A percentile compares a stretch with the other conserved stretches of the same genome.
Conservation (phyloP, 1,284 basidiomycete species). For the Trichosporon faecale region DNA sequence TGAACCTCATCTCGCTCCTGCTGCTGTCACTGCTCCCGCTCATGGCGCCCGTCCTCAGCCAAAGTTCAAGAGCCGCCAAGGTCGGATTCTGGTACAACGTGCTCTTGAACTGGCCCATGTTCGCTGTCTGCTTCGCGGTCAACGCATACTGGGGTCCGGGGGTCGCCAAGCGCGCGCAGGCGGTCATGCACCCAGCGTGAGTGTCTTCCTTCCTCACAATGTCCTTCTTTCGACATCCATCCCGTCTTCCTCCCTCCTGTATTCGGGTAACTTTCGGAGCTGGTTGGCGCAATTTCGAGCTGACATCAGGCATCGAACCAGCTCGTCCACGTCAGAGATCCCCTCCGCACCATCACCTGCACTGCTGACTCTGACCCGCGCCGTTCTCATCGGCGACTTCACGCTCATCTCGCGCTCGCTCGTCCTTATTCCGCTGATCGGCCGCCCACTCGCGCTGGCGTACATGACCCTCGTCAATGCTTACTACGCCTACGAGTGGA, state of each 20-base stretch:
- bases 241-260: no score
- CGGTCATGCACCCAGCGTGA: slow-evolving; percentile 44
- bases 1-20: slow-evolving; percentile 50
- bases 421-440: slow-evolving; percentile 44
- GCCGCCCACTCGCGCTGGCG: slow-evolving; percentile 31
- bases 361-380: slow-evolving; percentile 36
- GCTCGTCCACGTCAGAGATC: slow-evolving; percentile 23
- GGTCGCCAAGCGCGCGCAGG: slow-evolving; percentile 46
- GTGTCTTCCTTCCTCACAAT: slow-evolving; percentile 4
- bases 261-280: no score
- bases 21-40: slow-evolving; percentile 46
- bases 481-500: slow-evolving; percentile 52
- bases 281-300: no score
- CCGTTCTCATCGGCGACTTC: slow-evolving; percentile 50
- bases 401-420: slow-evolving; percentile 45
- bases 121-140: slow-evolving; percentile 49
- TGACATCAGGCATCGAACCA: slow-evolving; percentile 42
- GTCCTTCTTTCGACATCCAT: no score
- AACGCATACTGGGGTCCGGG: slow-evolving; percentile 49
- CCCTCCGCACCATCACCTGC: slow-evolving; percentile 15
- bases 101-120: slow-evolving; percentile 49
- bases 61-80: slow-evolving; percentile 23
- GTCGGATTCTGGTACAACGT: slow-evolving; percentile 51
- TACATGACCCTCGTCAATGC: slow-evolving; percentile 50
- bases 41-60: slow-evolving; percentile 18